phyloP scores from a whole-genome alignment of 257 asterid genomes.

The Nicotiana sylvestris region DNA sequence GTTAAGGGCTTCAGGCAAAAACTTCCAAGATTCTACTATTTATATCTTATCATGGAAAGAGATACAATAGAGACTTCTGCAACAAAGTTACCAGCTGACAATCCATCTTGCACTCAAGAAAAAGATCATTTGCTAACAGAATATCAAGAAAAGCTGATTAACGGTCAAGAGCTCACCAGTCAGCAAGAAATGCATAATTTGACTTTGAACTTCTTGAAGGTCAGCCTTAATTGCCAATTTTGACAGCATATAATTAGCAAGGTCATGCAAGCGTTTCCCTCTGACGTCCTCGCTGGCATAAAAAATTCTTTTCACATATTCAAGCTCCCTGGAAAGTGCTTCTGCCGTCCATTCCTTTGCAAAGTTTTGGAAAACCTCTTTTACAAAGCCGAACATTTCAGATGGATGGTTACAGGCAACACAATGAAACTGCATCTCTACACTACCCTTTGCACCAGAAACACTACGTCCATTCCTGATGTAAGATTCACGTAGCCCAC shows the following conservation, averaged over 20 bases:
- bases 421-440: slow-evolving; percentile 96
- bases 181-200: slow-evolving; percentile 58
- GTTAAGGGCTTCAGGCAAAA: background rate
- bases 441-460: slow-evolving; percentile 53
- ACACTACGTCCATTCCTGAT: slow-evolving; percentile 77
- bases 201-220: slow-evolving; percentile 59
- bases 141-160: background rate
- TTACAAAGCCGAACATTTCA: slow-evolving; percentile 97
- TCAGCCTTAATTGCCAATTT: slow-evolving; percentile 55
- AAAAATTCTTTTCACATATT: slow-evolving; percentile 69
- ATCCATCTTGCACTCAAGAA: background rate
- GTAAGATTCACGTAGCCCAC: slow-evolving; percentile 76
- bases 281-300: slow-evolving; percentile 68
- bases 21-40: background rate
- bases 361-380: slow-evolving; percentile 88
- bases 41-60: background rate
- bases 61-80: background rate
- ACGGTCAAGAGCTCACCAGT: slow-evolving; percentile 40
- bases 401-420: slow-evolving; percentile 96
- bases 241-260: slow-evolving; percentile 55
- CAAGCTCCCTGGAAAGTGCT: slow-evolving; percentile 75
- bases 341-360: slow-evolving; percentile 84
- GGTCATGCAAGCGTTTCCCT: slow-evolving; percentile 68
- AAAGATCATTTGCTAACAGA: background rate
- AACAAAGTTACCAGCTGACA: slow-evolving; percentile 1